phyloP scores from a whole-genome alignment of 2,329 filamentous ascomycete genomes.

The Cytospora piceae region DNA sequence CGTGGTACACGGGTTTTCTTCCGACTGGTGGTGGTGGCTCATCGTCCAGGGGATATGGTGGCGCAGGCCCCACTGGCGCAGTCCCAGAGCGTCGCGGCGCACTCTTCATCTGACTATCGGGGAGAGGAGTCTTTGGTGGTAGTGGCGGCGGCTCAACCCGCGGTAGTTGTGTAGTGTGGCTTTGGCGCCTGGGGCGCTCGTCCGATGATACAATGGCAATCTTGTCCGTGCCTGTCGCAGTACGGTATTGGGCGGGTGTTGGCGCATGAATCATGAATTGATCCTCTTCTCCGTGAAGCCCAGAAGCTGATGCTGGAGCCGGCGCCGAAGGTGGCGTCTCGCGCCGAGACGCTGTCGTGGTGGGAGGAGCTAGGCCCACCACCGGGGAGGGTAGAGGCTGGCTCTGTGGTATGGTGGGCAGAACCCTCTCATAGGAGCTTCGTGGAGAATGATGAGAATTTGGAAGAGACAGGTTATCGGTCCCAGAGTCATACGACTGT shows the following conservation, averaged over 20 bases:
- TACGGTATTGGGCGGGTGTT: slow-evolving; percentile 62
- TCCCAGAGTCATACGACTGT: slow-evolving; percentile 60
- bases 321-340: slow-evolving; percentile 34
- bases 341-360: slow-evolving; percentile 40
- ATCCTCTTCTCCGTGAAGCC: slow-evolving; percentile 47
- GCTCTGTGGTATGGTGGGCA: slow-evolving; percentile 38
- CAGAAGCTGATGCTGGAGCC: slow-evolving; percentile 24
- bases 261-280: slow-evolving; percentile 60
- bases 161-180: slow-evolving; percentile 36
- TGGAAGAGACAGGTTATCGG: slow-evolving; percentile 52
- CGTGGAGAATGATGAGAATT: slow-evolving; percentile 51
- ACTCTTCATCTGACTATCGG: slow-evolving; percentile 48
- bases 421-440: slow-evolving; percentile 53
- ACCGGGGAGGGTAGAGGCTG: slow-evolving; percentile 33
- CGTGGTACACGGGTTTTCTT: slow-evolving; percentile 76
- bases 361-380: slow-evolving; percentile 36
- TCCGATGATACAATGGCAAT: slow-evolving; percentile 66
- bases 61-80: slow-evolving; percentile 38
- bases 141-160: slow-evolving; percentile 69
- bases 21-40: slow-evolving; percentile 82
- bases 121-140: slow-evolving; percentile 77
- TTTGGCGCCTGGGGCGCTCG: slow-evolving; percentile 55
- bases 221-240: slow-evolving; percentile 65
- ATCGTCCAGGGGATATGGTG: slow-evolving; percentile 81
- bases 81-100: slow-evolving; percentile 36